A percentile compares a stretch with the other conserved stretches of the same genome.
Conservation (phyloP, 148 eudicot genomes). For the Cornus kousa region DNA sequence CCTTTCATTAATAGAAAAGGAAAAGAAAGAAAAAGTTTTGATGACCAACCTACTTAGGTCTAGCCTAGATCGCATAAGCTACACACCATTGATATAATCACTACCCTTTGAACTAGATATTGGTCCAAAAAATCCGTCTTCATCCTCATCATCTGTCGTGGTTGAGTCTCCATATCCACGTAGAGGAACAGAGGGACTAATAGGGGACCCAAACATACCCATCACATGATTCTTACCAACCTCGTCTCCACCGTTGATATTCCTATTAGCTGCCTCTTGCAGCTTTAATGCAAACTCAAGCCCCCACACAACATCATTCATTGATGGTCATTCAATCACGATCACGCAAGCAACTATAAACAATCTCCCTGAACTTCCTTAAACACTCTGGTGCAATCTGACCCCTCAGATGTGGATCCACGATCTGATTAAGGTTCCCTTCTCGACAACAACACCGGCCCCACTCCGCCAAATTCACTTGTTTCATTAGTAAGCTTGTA, state of each 20-base stretch:
- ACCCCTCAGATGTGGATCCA: conserved; percentile 28
- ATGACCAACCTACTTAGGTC: too few species aligned
- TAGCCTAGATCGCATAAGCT: too few species aligned
- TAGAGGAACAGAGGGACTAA: too few species aligned
- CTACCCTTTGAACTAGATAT: not conserved
- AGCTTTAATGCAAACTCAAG: conserved; percentile 25
- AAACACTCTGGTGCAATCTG: conserved; percentile 5
- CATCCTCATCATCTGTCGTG: not conserved
- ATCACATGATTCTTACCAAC: not conserved
- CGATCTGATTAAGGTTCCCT: conserved; percentile 21
- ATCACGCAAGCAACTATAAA: conserved; percentile 27
- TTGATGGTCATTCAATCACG: conserved; percentile 24
- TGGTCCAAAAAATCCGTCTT: not conserved
- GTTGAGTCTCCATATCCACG: not conserved
- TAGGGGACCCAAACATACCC: too few species aligned
- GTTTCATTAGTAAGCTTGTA: not conserved
- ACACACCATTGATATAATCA: too few species aligned
- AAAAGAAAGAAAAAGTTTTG: too few species aligned
- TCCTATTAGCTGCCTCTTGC: conserved; percentile 20
- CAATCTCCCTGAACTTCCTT: conserved; percentile 30
- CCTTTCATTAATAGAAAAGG: too few species aligned
- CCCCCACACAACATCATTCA: conserved; percentile 29
- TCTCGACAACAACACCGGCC: conserved; percentile 14
- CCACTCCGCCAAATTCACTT: conserved; percentile 33
- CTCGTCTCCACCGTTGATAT: not conserved